Evolutionary conservation across 2,329 filamentous ascomycete species (phyloP).

Genomic region (Penicillium sp.): DNA sequence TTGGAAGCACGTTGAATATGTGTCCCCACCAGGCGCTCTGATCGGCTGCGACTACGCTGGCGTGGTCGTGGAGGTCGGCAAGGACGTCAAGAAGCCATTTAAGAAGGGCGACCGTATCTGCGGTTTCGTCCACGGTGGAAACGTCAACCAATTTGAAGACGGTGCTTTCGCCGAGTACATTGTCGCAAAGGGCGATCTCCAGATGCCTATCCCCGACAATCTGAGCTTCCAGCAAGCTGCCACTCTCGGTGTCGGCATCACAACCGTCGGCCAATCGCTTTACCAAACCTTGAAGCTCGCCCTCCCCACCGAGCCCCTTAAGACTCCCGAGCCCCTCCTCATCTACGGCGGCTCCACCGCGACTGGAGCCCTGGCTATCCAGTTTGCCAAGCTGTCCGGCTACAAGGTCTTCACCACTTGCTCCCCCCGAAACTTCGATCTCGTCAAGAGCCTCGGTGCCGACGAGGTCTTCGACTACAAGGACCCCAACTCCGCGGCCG

Average conservation of each 20-base stretch:
- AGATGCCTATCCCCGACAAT: conserved; percentile 49
- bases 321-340: conserved; percentile 23
- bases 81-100: conserved; percentile 46
- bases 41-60: conserved; percentile 57
- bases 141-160: conserved; percentile 42
- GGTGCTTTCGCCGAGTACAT: conserved; percentile 58
- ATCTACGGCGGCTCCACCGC: conserved; percentile 44
- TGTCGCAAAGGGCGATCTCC: conserved; percentile 51
- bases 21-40: conserved; percentile 37
- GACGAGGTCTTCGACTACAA: conserved; percentile 37
- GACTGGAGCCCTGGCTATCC: conserved; percentile 38
- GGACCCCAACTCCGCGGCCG: conserved; percentile 8
- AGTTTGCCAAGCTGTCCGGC: conserved; percentile 40
- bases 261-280: conserved; percentile 49
- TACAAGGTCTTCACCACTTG: conserved; percentile 34
- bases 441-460: conserved; percentile 34
- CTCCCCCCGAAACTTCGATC: conserved; percentile 34
- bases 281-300: conserved; percentile 34
- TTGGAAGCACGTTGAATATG: conserved; percentile 51
- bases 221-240: conserved; percentile 53
- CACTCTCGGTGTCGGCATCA: conserved; percentile 53
- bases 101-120: conserved; percentile 55
- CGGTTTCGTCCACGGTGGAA: conserved; percentile 52
- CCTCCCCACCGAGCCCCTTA: conserved; percentile 24
- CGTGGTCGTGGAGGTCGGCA: conserved; percentile 53